phyloP scores from a whole-genome alignment of 768 basidiomycete species.

The Nevesoporus exiguus region DNA sequence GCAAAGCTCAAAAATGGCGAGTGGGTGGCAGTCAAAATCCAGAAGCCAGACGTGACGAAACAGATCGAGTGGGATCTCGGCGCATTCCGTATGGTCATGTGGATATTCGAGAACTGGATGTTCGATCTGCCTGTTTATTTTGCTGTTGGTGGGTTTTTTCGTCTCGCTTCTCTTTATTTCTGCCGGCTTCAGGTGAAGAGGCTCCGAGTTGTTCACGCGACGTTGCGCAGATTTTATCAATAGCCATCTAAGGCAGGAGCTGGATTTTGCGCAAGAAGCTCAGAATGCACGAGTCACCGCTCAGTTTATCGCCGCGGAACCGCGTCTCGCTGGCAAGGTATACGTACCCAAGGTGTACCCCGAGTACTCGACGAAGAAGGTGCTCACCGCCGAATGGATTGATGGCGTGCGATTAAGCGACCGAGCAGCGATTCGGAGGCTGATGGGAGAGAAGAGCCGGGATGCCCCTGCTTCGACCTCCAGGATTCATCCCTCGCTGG shows the following conservation, averaged over 20 bases:
- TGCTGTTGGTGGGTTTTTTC: constrained; percentile 53
- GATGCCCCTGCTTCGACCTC: background rate
- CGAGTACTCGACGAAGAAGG: constrained; percentile 67
- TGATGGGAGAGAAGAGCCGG: constrained; percentile 52
- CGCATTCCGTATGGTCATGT: constrained; percentile 69
- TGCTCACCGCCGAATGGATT: constrained; percentile 87
- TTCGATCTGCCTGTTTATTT: constrained; percentile 88
- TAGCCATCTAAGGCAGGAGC: constrained; percentile 77
- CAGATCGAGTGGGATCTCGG: constrained; percentile 86
- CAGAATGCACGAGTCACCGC: constrained; percentile 71
- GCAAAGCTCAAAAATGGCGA: constrained; percentile 53
- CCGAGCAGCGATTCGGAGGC: constrained; percentile 47
- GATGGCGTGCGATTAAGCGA: constrained; percentile 73
- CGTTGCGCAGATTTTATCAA: constrained; percentile 63
- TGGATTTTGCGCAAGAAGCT: constrained; percentile 80
- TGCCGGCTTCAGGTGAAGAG: background rate
- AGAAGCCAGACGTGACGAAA: constrained; percentile 83
- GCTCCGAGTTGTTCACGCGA: background rate
- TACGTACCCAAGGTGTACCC: constrained; percentile 76
- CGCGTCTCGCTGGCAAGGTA: constrained; percentile 63
- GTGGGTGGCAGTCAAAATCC: constrained; percentile 91
- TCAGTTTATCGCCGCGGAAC: constrained; percentile 64
- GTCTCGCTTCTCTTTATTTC: background rate
- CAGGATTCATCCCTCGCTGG: constrained; percentile 5
- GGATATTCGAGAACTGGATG: constrained; percentile 72